Percentiles rank a stretch among this genome's conserved stretches.
Evolutionary conservation across 345 rosid genomes (phyloP).

Genomic region (Mangifera indica): DNA sequence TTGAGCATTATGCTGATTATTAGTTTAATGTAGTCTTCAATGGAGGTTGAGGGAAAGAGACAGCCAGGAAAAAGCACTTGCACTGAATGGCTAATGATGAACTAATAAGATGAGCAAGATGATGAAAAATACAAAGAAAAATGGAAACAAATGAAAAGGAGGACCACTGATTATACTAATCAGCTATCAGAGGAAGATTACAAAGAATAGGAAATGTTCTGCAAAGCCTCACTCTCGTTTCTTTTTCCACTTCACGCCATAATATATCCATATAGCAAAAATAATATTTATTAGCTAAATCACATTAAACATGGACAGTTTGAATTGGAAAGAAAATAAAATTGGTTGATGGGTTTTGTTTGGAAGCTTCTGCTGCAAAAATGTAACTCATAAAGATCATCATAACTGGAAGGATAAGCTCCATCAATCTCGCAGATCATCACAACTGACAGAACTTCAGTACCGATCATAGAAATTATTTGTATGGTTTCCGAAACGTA

Average conservation of each 20-base stretch:
- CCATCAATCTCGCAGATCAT: background rate
- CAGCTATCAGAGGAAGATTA: too few species aligned
- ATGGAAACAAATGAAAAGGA: too few species aligned
- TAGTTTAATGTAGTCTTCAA: too few species aligned
- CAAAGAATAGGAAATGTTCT: too few species aligned
- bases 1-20: background rate
- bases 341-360: background rate
- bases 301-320: slow-evolving; percentile 13
- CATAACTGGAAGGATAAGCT: background rate
- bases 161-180: too few species aligned
- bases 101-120: too few species aligned
- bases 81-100: background rate
- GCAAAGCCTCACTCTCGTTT: too few species aligned
- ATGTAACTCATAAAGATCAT: background rate
- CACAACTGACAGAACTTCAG: background rate
- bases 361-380: background rate
- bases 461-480: too few species aligned
- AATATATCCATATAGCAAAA: too few species aligned
- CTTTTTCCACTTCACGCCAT: too few species aligned
- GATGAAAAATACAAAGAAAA: too few species aligned
- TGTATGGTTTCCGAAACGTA: background rate
- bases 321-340: background rate
- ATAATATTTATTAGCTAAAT: too few species aligned
- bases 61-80: background rate
- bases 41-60: background rate